Conservation (phyloP, 768 basidiomycete species). For the Suillus discolor region DNA sequence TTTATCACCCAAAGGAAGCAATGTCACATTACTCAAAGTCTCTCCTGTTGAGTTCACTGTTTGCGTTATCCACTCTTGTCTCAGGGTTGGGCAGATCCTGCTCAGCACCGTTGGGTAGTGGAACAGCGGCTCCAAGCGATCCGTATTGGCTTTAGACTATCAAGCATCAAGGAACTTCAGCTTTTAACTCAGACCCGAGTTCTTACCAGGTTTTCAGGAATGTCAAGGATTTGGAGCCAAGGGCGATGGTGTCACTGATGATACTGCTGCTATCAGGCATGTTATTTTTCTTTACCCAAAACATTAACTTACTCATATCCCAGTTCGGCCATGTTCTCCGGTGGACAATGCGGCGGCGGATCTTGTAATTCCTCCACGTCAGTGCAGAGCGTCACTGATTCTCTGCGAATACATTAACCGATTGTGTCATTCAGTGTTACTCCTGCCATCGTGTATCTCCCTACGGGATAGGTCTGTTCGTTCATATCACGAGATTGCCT, state of each 20-base stretch:
- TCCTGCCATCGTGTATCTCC: slow-evolving; percentile 80
- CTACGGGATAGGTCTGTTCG: slow-evolving; percentile 53
- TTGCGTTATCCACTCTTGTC: slow-evolving; percentile 20
- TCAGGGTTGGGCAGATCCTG: slow-evolving; percentile 50
- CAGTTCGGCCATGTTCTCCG: slow-evolving; percentile 67
- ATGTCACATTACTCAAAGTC: neutral
- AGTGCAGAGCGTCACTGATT: slow-evolving; percentile 11
- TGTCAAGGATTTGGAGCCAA: slow-evolving; percentile 61
- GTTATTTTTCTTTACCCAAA: slow-evolving; percentile 5
- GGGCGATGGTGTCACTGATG: slow-evolving; percentile 70
- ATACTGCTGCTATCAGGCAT: slow-evolving; percentile 76
- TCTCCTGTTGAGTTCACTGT: slow-evolving; percentile 5
- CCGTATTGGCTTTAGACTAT: slow-evolving; percentile 75
- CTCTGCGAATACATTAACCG: slow-evolving; percentile 4
- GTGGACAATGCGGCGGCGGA: slow-evolving; percentile 62
- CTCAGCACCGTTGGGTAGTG: slow-evolving; percentile 45
- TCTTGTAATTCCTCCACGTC: slow-evolving; percentile 61
- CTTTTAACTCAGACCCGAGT: slow-evolving; percentile 58
- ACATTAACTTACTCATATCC: slow-evolving; percentile 13
- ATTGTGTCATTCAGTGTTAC: slow-evolving; percentile 44
- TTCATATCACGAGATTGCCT: neutral
- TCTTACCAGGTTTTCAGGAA: slow-evolving; percentile 75
- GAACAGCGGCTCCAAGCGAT: slow-evolving; percentile 54
- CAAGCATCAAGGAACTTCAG: slow-evolving; percentile 69
- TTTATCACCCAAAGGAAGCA: neutral